Percentiles rank a stretch among this genome's conserved stretches.
phyloP scores from a whole-genome alignment of 2,329 filamentous ascomycete genomes.

The Zalaria obscura region DNA sequence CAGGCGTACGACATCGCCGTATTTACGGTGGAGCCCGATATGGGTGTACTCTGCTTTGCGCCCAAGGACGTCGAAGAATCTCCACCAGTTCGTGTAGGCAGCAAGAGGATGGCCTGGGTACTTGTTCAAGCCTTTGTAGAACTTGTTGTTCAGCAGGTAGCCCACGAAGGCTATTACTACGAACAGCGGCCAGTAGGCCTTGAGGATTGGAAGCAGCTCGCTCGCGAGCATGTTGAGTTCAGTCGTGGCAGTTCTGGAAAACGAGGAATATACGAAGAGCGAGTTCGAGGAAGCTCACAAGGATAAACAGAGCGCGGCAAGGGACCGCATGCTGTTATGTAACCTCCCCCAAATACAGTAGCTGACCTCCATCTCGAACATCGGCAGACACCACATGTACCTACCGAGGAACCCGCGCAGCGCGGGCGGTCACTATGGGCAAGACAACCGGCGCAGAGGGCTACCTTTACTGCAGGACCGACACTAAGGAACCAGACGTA shows the following conservation, averaged over 20 bases:
- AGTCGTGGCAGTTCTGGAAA: not conserved
- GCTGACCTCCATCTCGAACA: too few species aligned
- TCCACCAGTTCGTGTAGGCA: slow-evolving; percentile 58
- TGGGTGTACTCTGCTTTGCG: slow-evolving; percentile 54
- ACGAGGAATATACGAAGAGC: too few species aligned
- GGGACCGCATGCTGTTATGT: too few species aligned
- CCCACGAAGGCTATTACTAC: slow-evolving; percentile 16
- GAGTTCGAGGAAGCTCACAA: too few species aligned
- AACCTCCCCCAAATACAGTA: too few species aligned
- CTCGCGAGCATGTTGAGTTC: slow-evolving; percentile 16
- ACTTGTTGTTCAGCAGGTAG: slow-evolving; percentile 30
- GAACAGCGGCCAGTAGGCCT: slow-evolving; percentile 26
- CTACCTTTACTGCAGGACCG: too few species aligned
- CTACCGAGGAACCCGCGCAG: too few species aligned
- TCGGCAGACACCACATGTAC: too few species aligned
- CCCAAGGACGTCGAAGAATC: slow-evolving; percentile 53
- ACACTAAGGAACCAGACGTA: too few species aligned
- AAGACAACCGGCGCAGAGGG: too few species aligned
- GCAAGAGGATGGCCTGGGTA: slow-evolving; percentile 62
- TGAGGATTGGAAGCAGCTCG: slow-evolving; percentile 12
- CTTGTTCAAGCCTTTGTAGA: slow-evolving; percentile 45
- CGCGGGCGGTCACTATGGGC: too few species aligned
- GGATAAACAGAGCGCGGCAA: too few species aligned
- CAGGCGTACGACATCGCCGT: slow-evolving; percentile 61
- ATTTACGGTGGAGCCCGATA: slow-evolving; percentile 50